Base-by-base conservation (phyloP, 139 green algal species). In the Tetradesmus obliquus region DNA sequence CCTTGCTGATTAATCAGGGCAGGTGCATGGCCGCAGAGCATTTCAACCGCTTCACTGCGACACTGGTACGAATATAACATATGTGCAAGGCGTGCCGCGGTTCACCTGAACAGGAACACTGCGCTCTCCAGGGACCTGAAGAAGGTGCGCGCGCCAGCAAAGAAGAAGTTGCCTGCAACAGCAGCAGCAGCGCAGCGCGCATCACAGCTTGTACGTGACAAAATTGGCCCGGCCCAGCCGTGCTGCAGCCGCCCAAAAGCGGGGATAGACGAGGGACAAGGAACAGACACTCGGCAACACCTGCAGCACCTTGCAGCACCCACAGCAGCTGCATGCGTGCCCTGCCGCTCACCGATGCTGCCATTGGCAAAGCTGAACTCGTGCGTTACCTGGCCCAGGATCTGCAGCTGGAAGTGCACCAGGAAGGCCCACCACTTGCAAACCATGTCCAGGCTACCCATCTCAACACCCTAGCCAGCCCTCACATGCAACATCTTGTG, bases 101-200 rank as follows among this genome's bases (percentile, higher is more conserved):
- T 97, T 2, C 96, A 93, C 4, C 92, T 96, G 90, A 99, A 99
- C 53, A 99, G 94, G 94, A 99, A 99, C 79, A 99, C 98, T 58
- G 98, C 98, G 2, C 98, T 97, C 87, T 99, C 98, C 90, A 99
- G 93, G 3, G 98, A 99, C 19, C 96, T 94, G 95, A 99, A 99
- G 94, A 99, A 99, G 8, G 95, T 97, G 84, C 98, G 96, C 4
- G 98, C 97, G 19, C 98, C 98, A 51, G 98, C 98, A 94, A 99
- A 99, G 95, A 99, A 99, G 91, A 99, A 99, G 97, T 99, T 99
- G 82, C 98, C 97, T 97, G 95, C 62, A 81, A 90, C 10, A 8
- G 55, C 76, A 76, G 19, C 12, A 86, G 9, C 80, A 58, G 45
- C 22, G 22, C n/a, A 51, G 7, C 15, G 0, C 22, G 19, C 22